Conservation (phyloP, 2,329 filamentous ascomycete species). For the Incumbomyces lentus region DNA sequence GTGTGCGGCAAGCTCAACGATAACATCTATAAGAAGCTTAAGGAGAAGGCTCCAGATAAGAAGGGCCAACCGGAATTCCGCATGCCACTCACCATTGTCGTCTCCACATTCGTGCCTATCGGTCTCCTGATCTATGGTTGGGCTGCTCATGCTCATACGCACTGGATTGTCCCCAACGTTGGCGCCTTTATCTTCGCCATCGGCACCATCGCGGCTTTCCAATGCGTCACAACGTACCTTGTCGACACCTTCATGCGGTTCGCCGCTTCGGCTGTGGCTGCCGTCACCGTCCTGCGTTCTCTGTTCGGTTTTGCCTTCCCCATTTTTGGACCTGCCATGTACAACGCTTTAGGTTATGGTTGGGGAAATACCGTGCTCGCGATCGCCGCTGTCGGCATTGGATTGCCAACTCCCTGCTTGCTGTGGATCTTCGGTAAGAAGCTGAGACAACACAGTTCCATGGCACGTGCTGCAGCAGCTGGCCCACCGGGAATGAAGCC, state of each 20-base stretch:
- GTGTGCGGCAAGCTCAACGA: conserved; percentile 37
- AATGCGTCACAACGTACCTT: conserved; percentile 27
- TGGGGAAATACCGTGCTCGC: conserved; percentile 39
- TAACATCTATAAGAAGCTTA: conserved; percentile 26
- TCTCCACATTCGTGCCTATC: conserved; percentile 37
- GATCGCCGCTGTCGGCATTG: conserved; percentile 29
- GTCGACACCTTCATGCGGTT: conserved; percentile 36
- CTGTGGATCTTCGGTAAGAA: conserved; percentile 37
- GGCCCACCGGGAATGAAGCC: no score
- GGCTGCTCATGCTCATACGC: conserved; percentile 33
- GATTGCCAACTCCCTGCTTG: conserved; percentile 34
- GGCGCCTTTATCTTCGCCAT: conserved; percentile 35
- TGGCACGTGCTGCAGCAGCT: conserved; percentile 10
- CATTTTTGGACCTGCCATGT: conserved; percentile 37
- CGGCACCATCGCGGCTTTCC: conserved; percentile 24
- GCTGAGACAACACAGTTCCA: conserved; percentile 27
- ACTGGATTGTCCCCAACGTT: conserved; percentile 40
- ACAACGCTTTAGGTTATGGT: conserved; percentile 27
- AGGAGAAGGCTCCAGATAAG: conserved; percentile 18
- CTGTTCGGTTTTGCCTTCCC: conserved; percentile 42
- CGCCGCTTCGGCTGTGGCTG: conserved; percentile 39
- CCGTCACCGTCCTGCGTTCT: conserved; percentile 36
- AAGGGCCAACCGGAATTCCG: conserved; percentile 42
- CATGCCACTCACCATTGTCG: conserved; percentile 44
- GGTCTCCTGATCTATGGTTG: conserved; percentile 44